Evolutionary conservation across 495 filamentous ascomycete species (phyloP).

Genomic region (Cryomyces minteri): DNA sequence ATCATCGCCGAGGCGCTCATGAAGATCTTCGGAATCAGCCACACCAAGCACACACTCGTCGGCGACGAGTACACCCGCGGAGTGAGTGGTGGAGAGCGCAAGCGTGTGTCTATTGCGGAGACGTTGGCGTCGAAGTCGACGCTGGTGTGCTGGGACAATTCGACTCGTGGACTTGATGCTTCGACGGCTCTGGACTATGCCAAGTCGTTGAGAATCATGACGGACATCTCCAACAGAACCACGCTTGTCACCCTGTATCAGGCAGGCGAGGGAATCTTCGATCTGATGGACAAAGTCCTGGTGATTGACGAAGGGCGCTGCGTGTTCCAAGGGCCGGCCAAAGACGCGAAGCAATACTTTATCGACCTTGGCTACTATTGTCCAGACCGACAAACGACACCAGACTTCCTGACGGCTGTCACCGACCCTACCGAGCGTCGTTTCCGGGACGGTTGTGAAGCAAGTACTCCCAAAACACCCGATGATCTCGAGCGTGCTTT

Average conservation of each 20-base stretch:
- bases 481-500: conserved; percentile 45
- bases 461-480: conserved; percentile 39
- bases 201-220: conserved; percentile 62
- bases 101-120: conserved; percentile 54
- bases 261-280: conserved; percentile 66
- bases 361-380: conserved; percentile 49
- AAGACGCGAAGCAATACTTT: conserved; percentile 49
- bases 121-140: conserved; percentile 47
- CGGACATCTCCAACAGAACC: conserved; percentile 61
- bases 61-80: conserved; percentile 70
- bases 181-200: conserved; percentile 68
- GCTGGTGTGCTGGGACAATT: conserved; percentile 54
- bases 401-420: conserved; percentile 57
- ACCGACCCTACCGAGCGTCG: conserved; percentile 56
- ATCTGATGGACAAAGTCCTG: conserved; percentile 62
- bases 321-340: conserved; percentile 44
- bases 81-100: conserved; percentile 53
- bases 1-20: conserved; percentile 44
- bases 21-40: conserved; percentile 60
- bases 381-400: conserved; percentile 48
- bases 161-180: conserved; percentile 63
- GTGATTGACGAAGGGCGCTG: conserved; percentile 48
- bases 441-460: conserved; percentile 45
- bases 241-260: conserved; percentile 76
- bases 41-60: conserved; percentile 68